phyloP scores from a whole-genome alignment of 345 rosid species.

The Chamaenerion angustifolium region DNA sequence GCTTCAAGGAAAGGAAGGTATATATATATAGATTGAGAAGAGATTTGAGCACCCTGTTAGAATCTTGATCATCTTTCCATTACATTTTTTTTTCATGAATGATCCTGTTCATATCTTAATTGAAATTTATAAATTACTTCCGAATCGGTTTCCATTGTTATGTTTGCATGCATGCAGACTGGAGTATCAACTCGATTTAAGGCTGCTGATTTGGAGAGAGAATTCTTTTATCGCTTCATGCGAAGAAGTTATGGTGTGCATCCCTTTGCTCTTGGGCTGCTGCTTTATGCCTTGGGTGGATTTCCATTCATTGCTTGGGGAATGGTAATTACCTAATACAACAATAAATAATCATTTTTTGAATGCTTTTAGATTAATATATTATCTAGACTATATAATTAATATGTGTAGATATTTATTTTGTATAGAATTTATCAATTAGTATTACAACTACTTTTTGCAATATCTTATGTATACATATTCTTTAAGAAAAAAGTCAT shows the following conservation, averaged over 20 bases:
- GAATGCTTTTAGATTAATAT: too few species aligned
- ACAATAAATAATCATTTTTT: too few species aligned
- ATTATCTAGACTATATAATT: too few species aligned
- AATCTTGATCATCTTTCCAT: too few species aligned
- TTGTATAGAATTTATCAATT: background rate
- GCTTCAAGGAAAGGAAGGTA: conserved; percentile 46
- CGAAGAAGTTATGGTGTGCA: conserved; percentile 46
- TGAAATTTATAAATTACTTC: background rate
- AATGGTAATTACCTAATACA: conserved; percentile 37
- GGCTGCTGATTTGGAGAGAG: conserved; percentile 74
- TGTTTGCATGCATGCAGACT: conserved; percentile 21
- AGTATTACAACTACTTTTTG: too few species aligned
- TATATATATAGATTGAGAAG: background rate
- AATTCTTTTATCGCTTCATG: conserved; percentile 59
- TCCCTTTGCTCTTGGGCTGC: conserved; percentile 46
- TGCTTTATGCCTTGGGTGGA: conserved; percentile 63
- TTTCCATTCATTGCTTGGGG: conserved; percentile 84
- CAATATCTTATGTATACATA: too few species aligned
- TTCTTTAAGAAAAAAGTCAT: too few species aligned
- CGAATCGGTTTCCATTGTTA: conserved; percentile 11
- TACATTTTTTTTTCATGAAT: too few species aligned
- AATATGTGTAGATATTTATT: too few species aligned
- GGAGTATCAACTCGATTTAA: conserved; percentile 47
- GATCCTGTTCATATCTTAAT: too few species aligned
- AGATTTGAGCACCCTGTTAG: too few species aligned